Conservation (phyloP, 495 filamentous ascomycete genomes). For the Rhypophila decipiens region DNA sequence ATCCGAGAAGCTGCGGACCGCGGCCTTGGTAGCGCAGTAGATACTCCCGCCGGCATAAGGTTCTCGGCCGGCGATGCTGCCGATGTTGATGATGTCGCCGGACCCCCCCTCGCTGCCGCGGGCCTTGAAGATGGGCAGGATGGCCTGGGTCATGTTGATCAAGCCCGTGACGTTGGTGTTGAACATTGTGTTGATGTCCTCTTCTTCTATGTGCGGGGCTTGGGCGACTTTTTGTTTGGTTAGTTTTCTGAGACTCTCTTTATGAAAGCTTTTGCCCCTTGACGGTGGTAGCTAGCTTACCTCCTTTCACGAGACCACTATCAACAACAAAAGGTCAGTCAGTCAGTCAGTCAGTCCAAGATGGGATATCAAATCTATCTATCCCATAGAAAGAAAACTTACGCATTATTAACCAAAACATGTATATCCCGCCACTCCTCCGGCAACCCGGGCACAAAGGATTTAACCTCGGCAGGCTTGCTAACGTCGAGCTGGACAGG, state of each 20-base stretch:
- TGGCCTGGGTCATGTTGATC: slow-evolving; percentile 94
- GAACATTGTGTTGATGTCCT: slow-evolving; percentile 85
- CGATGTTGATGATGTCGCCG: slow-evolving; percentile 96
- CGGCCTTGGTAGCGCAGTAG: slow-evolving; percentile 96
- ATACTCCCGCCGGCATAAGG: slow-evolving; percentile 86
- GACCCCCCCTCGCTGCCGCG: slow-evolving; percentile 62
- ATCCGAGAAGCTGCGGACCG: slow-evolving; percentile 84
- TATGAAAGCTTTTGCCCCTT: no score
- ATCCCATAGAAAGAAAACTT: slow-evolving; percentile 28
- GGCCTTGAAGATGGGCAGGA: slow-evolving; percentile 78
- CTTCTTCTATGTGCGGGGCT: slow-evolving; percentile 73
- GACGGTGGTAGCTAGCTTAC: no score
- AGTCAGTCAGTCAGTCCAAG: background rate
- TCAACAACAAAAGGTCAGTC: background rate
- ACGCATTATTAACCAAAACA: slow-evolving; percentile 97
- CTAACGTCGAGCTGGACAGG: slow-evolving; percentile 84
- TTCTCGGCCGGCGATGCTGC: slow-evolving; percentile 89
- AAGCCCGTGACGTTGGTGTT: slow-evolving; percentile 88
- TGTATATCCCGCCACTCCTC: slow-evolving; percentile 82
- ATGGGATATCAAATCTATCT: background rate
- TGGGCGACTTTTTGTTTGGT: slow-evolving; percentile 51
- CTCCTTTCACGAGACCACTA: slow-evolving; percentile 28
- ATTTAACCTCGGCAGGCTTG: slow-evolving; percentile 65
- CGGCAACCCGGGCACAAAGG: slow-evolving; percentile 68
- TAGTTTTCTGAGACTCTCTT: no score